Base-by-base conservation (phyloP, 768 basidiomycete genomes). In the Panaeolus papilionaceus region DNA sequence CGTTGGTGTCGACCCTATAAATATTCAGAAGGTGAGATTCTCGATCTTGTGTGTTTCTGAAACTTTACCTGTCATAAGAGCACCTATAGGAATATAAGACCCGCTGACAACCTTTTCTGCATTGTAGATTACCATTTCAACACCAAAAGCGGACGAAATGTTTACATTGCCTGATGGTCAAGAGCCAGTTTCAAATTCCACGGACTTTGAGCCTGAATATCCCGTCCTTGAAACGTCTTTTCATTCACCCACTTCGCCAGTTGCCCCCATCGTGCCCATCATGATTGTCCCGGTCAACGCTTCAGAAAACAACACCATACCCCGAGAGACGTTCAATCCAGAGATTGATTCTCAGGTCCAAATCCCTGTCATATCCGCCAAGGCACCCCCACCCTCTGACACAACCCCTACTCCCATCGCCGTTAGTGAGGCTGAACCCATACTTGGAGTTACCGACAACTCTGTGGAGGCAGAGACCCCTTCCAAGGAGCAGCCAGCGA, bases 1-100 rank as follows among this genome's bases (percentile, higher is more conserved):
- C 66, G 80, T 81, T 63, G 82, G 81, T 18, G 70, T 81, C 28
- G 84, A 84, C 69, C 79, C 82, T 38, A 75, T 80, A 42, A 81
- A 81, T 63, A 64, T 68, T 63, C 75, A 75, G 49, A 73, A 80
- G 74, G 82, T 81, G 69, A 64, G 71, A 67, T 62, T n/a, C 49
- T 40, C 42, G 63, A 66, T 42, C 38, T 39, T 61, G 14, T 38
- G 26, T 64, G 26, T 64, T 63, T 63, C 42, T 66, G 67, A 20
- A 54, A 45, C 45, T 65, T 71, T 20, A 38, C 62, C 33, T 62
- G 20, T 20, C 16, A 18, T 23, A 51, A 18, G 23, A 23, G 14
- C n/a, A 6, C 20, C 7, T 47, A 1, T 51, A 2, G 28, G 33
- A 28, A 33, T 58, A 12, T 33, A 37, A 58, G 20, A 66, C 66